phyloP scores from a whole-genome alignment of 1,284 basidiomycete species.

The Cystobasidium sp. region DNA sequence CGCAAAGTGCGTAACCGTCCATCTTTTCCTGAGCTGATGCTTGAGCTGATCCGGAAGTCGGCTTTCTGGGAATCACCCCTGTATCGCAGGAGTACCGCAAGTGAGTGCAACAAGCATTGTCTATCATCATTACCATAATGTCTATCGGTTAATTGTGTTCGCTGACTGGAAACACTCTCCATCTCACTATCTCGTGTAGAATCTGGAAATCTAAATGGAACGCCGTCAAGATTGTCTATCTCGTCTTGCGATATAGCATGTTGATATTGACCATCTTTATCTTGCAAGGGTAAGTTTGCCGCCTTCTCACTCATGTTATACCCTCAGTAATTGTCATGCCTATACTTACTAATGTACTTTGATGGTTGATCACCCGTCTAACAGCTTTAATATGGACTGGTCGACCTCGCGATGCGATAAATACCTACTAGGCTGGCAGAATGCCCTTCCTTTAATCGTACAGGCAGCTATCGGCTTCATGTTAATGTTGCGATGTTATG shows the following conservation, averaged over 20 bases:
- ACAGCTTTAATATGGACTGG: constrained; percentile 13
- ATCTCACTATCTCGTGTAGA: background rate
- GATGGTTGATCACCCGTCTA: background rate
- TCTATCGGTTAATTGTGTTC: too few relatives aligned
- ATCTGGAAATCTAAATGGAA: constrained; percentile 31
- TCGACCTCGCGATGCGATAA: constrained; percentile 6
- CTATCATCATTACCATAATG: too few relatives aligned
- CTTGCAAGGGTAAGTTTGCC: constrained; percentile 12
- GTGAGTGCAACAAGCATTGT: background rate
- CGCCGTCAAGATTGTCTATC: constrained; percentile 27
- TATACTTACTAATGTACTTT: background rate
- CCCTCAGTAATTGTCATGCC: background rate
- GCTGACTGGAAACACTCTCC: background rate
- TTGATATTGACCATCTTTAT: constrained; percentile 24
- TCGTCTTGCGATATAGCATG: constrained; percentile 18
- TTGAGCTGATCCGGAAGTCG: background rate
- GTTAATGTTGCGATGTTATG: constrained; percentile 29
- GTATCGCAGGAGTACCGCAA: constrained; percentile 21
- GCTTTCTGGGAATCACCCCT: background rate
- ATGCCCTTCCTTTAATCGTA: constrained; percentile 31
- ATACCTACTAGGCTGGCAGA: constrained; percentile 27
- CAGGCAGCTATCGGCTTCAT: constrained; percentile 21
- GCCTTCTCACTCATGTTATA: background rate
- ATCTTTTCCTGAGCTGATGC: background rate
- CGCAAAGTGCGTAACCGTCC: background rate